These are phyloP conservation scores for Ephemerocybe angulata DNA, from an alignment of 768 basidiomycete species.

Conservation along the genomic window DNA sequence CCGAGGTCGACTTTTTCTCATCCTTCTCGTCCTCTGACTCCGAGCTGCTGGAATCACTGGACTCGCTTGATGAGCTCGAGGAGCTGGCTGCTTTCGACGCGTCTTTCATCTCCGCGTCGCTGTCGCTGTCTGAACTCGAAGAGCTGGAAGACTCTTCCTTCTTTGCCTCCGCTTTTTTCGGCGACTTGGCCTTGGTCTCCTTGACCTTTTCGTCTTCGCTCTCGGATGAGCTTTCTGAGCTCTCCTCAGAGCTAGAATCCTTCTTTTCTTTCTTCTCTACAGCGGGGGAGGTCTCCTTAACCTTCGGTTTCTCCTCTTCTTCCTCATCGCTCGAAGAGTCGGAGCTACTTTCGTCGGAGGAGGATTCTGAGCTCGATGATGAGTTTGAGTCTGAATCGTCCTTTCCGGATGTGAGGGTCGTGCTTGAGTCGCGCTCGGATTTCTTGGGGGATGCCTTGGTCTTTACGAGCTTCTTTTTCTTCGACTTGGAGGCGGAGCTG, in stretches of 20 bases:
- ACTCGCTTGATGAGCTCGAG: constrained; percentile 27
- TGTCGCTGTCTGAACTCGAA: constrained; percentile 28
- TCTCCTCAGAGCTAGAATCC: not conserved
- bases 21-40: constrained; percentile 13
- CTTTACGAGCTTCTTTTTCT: constrained; percentile 4
- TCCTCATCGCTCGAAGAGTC: not conserved
- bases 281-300: not conserved
- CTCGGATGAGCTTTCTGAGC: not conserved
- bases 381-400: too few relatives aligned
- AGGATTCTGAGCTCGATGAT: too few relatives aligned
- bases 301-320: not conserved
- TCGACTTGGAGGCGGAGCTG: not conserved
- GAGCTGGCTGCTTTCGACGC: not conserved
- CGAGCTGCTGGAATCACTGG: constrained; percentile 18
- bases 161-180: not conserved
- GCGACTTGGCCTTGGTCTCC: not conserved
- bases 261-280: not conserved
- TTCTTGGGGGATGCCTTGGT: not conserved
- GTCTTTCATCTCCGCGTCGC: constrained; percentile 3
- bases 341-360: too few relatives aligned
- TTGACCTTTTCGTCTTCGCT: not conserved
- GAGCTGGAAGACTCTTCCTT: constrained; percentile 8
- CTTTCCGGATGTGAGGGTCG: not conserved
- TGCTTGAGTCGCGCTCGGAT: not conserved
- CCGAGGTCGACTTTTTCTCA: constrained; percentile 13